Conservation (phyloP, 768 basidiomycete species). For the Lactarius pseudohatsudake region DNA sequence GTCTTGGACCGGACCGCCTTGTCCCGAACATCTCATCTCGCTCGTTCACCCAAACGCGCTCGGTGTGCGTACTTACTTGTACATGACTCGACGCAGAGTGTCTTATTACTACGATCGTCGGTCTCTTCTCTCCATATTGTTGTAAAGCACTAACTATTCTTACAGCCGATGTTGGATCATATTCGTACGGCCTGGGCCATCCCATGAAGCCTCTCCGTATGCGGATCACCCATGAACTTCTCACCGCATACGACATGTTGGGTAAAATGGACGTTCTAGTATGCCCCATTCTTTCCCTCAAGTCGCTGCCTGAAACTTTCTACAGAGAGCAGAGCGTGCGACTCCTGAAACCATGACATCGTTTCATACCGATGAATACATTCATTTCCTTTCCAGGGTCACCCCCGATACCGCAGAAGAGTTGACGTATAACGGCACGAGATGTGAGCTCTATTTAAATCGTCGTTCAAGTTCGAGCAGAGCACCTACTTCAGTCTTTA, state of each 20-base stretch:
- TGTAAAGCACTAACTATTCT: conserved; percentile 1
- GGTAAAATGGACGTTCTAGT: conserved; percentile 92
- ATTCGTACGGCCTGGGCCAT: conserved; percentile 85
- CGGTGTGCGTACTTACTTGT: not conserved
- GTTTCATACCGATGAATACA: conserved; percentile 98
- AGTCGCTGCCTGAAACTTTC: not conserved
- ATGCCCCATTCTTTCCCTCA: conserved; percentile 34
- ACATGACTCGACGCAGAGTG: conserved; percentile 72
- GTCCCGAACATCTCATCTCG: not conserved
- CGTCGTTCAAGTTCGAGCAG: not conserved
- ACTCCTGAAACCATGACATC: conserved; percentile 63
- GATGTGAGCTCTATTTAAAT: conserved; percentile 61
- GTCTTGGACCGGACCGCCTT: conserved; percentile 2
- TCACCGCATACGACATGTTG: conserved; percentile 90
- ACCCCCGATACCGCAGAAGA: conserved; percentile 90
- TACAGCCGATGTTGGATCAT: conserved; percentile 67
- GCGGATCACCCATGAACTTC: conserved; percentile 88
- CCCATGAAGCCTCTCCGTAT: conserved; percentile 98
- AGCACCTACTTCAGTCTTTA: conserved; percentile 9
- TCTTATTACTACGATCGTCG: conserved; percentile 79
- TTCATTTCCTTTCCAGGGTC: conserved; percentile 86
- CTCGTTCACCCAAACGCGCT: not conserved
- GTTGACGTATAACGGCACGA: conserved; percentile 76
- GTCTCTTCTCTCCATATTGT: conserved; percentile 22
- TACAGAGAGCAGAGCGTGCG: conserved; percentile 38